Evolutionary conservation across 129 eudicot genomes (phyloP), one percentile per base, ranked within the genome.

Genomic region (Cynara cardunculus): DNA sequence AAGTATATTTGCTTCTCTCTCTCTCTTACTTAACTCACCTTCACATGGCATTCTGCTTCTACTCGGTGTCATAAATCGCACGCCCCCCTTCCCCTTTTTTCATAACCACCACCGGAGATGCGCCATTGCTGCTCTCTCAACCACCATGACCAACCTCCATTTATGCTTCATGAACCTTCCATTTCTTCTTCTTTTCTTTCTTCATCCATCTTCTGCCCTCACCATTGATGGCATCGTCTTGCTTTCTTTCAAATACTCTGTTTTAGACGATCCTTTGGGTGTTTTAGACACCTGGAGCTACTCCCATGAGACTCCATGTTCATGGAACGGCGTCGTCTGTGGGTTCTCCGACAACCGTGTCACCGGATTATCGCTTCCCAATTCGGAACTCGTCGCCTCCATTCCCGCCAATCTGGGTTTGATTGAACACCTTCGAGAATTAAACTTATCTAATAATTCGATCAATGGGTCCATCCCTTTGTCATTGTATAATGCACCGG

Each of bases 311-410:
- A 89, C 88, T 10, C 99, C 99, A 11, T 94, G 99, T 46, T 85
- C 86, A 31, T 94, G 99, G 99, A 14, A 75, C 13, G 97, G 99
- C 1, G 89, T 94, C 85, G 49, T 82, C 3, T 92, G 99, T 31
- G 77, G 82, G 12, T 9, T 49, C 0, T 27, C 86, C 28, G 87
- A 87, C 34, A 35, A 22, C 7, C 84, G 91, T 13, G 99, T 90
- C 77, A 88, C 88, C 78, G 82, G 67, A n/a, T 46, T 94, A 21
- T 80, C 90, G 1, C 90, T 94, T 19, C 96, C 96, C 0, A 81
- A 82, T 26, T 89, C 87, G 13, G 73, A 69, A 19, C 92, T 94
- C 64, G 80, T 82, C 4, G 97, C 88, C 6, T 82, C 92, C 14
- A 74, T 94, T 56, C 90, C 97, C n/a, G 81, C 91, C 39, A 85